phyloP scores from a whole-genome alignment of 2,329 filamentous ascomycete species.

The Aspergillus latus region DNA sequence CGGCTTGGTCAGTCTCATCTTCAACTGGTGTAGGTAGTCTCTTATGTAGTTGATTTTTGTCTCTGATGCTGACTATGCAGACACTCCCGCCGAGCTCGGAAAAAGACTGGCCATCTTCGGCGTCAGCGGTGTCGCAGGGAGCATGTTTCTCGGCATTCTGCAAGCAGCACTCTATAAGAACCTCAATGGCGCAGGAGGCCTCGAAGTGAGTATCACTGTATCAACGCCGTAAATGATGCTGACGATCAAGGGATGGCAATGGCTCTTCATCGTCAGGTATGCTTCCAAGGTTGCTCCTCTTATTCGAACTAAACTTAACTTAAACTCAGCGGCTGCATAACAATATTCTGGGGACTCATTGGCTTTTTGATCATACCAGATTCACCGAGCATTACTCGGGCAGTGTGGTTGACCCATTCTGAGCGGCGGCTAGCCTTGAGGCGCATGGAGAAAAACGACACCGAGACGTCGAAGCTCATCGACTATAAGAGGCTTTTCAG shows the following conservation, averaged over 20 bases:
- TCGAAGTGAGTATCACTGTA: not conserved
- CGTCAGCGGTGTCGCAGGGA: constrained; percentile 18
- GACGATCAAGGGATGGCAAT: constrained; percentile 1
- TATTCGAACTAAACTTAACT: not conserved
- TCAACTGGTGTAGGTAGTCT: constrained; percentile 21
- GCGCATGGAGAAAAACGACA: constrained; percentile 19
- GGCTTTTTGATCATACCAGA: constrained; percentile 24
- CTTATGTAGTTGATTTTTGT: not conserved
- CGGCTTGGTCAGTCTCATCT: constrained; percentile 26
- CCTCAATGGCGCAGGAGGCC: constrained; percentile 14
- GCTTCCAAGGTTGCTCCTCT: not conserved
- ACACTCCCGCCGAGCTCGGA: constrained; percentile 16
- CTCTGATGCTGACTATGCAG: not conserved
- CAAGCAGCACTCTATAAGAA: constrained; percentile 21
- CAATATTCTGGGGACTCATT: constrained; percentile 20
- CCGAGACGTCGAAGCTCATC: constrained; percentile 20
- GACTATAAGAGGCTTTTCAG: constrained; percentile 9
- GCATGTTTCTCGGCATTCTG: constrained; percentile 21
- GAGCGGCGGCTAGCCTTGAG: constrained; percentile 16
- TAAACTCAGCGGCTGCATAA: constrained; percentile 14
- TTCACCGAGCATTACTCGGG: constrained; percentile 19
- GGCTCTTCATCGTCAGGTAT: constrained; percentile 8
- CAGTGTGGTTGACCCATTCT: constrained; percentile 18
- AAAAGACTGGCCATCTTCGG: constrained; percentile 20
- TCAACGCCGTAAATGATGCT: not conserved